phyloP scores from a whole-genome alignment of 169 alveolate genomes.

The Cyclospora cayetanensis region DNA sequence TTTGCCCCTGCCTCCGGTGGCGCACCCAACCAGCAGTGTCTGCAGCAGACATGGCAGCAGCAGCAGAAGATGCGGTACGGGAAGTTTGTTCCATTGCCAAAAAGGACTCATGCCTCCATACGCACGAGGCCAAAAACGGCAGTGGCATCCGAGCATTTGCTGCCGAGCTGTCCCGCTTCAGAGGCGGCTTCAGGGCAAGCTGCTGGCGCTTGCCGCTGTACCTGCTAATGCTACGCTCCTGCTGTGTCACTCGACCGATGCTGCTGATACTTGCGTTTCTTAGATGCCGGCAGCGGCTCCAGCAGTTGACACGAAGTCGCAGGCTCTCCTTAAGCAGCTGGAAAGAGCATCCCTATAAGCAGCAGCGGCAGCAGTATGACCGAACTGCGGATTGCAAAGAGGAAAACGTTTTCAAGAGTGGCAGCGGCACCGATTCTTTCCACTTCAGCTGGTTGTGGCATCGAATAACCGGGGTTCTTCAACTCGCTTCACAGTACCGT shows the following conservation, averaged over 20 bases:
- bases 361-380: slow-evolving; percentile 1
- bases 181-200: slow-evolving; percentile 21
- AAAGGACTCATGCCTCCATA: not conserved
- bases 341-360: not conserved
- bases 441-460: slow-evolving; percentile 1
- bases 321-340: not conserved
- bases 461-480: not conserved
- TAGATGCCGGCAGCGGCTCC: not conserved
- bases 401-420: not conserved
- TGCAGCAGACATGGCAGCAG: not conserved
- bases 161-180: not conserved
- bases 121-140: not conserved
- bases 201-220: slow-evolving; percentile 16
- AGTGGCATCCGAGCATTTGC: not conserved
- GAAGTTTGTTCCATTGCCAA: not conserved
- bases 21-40: not conserved
- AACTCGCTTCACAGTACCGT: not conserved
- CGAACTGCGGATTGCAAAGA: not conserved
- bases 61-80: not conserved
- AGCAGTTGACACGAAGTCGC: not conserved
- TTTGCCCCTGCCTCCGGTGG: not conserved
- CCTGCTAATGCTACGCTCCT: not conserved
- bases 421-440: not conserved
- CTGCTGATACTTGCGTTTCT: not conserved
- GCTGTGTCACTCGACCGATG: not conserved